Evolutionary conservation across 2,329 filamentous ascomycete species (phyloP), one percentile per base, ranked within the genome.

Genomic region (Curvularia eragrostidis): DNA sequence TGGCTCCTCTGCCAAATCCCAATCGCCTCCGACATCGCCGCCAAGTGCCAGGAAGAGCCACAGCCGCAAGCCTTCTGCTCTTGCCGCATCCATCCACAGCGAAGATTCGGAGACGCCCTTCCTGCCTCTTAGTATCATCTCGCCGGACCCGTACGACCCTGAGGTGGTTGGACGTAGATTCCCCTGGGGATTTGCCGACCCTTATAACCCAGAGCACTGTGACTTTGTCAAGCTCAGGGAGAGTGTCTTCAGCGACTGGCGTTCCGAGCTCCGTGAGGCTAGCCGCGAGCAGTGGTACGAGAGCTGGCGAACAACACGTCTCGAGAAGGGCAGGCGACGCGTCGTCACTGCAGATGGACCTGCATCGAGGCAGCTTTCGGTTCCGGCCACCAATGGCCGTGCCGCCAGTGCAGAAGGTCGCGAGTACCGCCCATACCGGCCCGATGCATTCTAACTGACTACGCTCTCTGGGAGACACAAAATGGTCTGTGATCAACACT

Each of bases 181-280:
- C 75, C 91, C 95, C 0, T 99, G 95, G 95, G 95, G 95, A 6
- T 96, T 97, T 68, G 95, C 95, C 4, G 92, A 98, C 72, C 95
- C 95, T 0, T 93, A 95, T 81, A 89, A 98, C 70, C 84, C 88
- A 28, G 87, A 91, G 68, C 95, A 99, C 79, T 99, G 95, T 79
- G 95, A 99, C 78, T 99, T 97, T 76, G 83, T 90, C 54, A 89
- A 89, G 61, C 84, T 99, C 66, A 95, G 95, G 79, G 93, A 98
- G 58, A 89, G 90, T 7, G 91, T 99, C 30, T 99, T 99, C 77
- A 88, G 83, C 64, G 94, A 98, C 72, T 99, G 95, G 95, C 89
- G 94, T 49, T 85, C 85, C 42, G 95, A 99, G 74, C 83, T 99
- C 59, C 89, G 94, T 59, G 92, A 97, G 76, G 90, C 92, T 51